Base-by-base conservation (phyloP, 176 grass and related monocot genomes). In the Chloris gayana region DNA sequence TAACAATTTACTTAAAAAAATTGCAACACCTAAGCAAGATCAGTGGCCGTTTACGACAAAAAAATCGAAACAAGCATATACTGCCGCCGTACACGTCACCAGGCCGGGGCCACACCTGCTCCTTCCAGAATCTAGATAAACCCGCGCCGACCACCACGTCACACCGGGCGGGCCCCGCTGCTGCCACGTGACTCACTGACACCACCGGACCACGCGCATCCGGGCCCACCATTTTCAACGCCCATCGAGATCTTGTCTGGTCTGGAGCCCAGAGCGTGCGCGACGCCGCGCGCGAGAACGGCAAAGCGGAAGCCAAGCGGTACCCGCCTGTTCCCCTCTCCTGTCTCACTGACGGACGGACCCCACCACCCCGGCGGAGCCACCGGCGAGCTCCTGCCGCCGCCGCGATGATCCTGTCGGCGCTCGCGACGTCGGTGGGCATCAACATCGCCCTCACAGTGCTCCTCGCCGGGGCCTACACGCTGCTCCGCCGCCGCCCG, bases 361-460 rank as follows among this genome's bases (percentile, higher is more conserved):
- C 4, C 83, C 82, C 59, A 82, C 21, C 22, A 42, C 85, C 4
- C 50, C 50, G 83, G 50, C 77, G 46, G 73, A 17, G n/a, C n/a
- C n/a, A n/a, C n/a, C n/a, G 18, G 60, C n/a, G 11, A n/a, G 53
- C 49, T 8, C 3, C 47, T 15, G 14, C 4, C 12, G 29, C 14
- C 34, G 80, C 21, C 59, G 76, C 31, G 45, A 95, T 91, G 92
- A 93, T 98, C 85, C 75, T 98, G 75, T 98, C 96, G 37, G 96
- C 96, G 87, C 84, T 95, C 37, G 70, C 88, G 44, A 98, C 96
- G 83, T 81, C 96, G 53, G 92, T 98, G 80, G 96, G 92, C 64
- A 62, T 98, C 77, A 98, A 98, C 84, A 81, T 98, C 42, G 88
- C 82, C 72, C 77, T 95, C 44, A 89, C 86, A 66, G 39, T 93